Base-by-base conservation (phyloP, 1,139 yeast species). In the Tardiomyces blankii region DNA sequence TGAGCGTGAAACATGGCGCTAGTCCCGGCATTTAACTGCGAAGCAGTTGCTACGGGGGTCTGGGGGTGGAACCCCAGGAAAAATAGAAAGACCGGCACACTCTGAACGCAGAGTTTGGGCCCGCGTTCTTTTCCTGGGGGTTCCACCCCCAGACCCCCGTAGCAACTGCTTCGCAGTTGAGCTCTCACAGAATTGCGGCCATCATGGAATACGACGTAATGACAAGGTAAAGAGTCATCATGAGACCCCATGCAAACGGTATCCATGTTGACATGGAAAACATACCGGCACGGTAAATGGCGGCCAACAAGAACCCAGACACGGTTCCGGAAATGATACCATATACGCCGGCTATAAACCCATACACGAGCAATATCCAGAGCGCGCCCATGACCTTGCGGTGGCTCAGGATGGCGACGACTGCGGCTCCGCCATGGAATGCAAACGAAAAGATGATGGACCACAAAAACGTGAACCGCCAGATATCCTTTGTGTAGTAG, bases 241-340 rank as follows among this genome's bases (percentile, higher is more conserved):
- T 74, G 5, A 83, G 66, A 0, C 80, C 91, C 79, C 91, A 85
- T 44, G 82, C 75, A 54, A 88, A 72, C 1, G 97, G 97, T 11
- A 88, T 78, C 97, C 97, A 89, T 0, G 96, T 84, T 27, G 94
- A 82, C 91, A 89, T 84, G 21, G 84, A 75, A 60, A 88, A 57
- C 46, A 60, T 53, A 16, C 71, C 95, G 0, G 95, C 81, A 46
- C 74, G 70, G 64, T 88, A 88, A 3, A 87, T 74, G 2, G 88
- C 85, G 1, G 75, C 76, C 40, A 72, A 60, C 59, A 81, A 63
- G 13, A 88, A 67, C 0, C 96, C 96, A 38, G 82, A 72, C 11
- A 87, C 70, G 0, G 91, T 77, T 0, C 96, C 96, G 3, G 81
- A 69, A 4, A 80, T 62, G 44, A 82, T 67, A 0, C 84, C 95